Conservation (phyloP, 2,329 filamentous ascomycete genomes). For the Colletotrichum tanaceti region DNA sequence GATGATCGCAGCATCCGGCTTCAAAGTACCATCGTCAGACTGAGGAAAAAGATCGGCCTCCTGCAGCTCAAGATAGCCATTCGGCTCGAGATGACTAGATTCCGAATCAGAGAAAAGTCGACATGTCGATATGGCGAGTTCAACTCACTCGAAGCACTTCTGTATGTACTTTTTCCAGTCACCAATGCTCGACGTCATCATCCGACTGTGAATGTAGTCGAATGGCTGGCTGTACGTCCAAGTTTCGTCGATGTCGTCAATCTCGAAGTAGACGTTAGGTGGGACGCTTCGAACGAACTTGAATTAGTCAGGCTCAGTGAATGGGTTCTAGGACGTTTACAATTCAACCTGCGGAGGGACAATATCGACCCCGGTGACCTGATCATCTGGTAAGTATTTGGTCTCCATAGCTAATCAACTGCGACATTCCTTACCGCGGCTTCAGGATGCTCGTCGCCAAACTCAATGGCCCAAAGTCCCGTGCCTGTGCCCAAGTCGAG, state of each 20-base stretch:
- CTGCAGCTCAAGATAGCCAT: conserved; percentile 49
- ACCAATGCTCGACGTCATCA: conserved; percentile 47
- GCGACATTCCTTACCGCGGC: conserved; percentile 42
- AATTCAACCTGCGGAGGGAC: conserved; percentile 49
- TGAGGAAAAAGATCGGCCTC: conserved; percentile 45
- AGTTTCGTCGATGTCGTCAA: conserved; percentile 47
- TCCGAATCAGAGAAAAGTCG: conserved; percentile 41
- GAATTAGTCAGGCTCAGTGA: conserved; percentile 44
- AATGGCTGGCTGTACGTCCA: conserved; percentile 42
- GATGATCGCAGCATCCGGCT: conserved; percentile 42
- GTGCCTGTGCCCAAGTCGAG: conserved; percentile 44
- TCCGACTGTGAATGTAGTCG: conserved; percentile 51
- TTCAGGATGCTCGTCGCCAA: conserved; percentile 46
- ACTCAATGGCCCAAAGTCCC: conserved; percentile 44
- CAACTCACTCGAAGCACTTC: conserved; percentile 38
- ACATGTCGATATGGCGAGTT: conserved; percentile 9
- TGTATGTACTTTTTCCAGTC: conserved; percentile 42
- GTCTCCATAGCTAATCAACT: not conserved
- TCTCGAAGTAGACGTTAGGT: conserved; percentile 46
- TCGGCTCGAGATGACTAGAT: conserved; percentile 35
- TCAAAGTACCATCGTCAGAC: conserved; percentile 55
- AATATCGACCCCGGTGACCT: conserved; percentile 47
- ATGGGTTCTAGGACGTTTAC: conserved; percentile 43
- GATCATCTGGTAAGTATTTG: not conserved
- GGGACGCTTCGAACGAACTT: conserved; percentile 41